Evolutionary conservation across 495 filamentous ascomycete species (phyloP).

Genomic region (Hyaloscypha bicolor): DNA sequence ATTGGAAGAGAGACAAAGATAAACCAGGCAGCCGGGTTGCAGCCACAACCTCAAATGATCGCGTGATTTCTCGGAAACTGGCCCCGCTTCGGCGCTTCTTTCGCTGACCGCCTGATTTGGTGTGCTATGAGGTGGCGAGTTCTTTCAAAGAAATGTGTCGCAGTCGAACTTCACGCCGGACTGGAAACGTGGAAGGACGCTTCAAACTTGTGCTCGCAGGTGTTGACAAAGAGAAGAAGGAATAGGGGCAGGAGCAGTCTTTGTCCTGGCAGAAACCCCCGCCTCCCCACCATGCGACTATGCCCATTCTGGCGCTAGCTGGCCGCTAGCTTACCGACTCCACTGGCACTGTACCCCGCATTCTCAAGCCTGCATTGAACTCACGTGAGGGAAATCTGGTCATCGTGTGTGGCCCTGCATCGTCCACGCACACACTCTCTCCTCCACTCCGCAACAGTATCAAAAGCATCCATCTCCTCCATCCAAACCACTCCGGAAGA

Average conservation of each 20-base stretch:
- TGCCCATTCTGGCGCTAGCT: neutral
- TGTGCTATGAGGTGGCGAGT: too few species aligned
- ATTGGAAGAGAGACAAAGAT: too few species aligned
- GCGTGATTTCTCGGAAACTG: too few species aligned
- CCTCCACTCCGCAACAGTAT: slow-evolving; percentile 1
- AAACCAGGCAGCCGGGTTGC: too few species aligned
- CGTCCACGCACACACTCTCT: slow-evolving; percentile 7
- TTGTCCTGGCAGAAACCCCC: neutral
- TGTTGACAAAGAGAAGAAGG: neutral
- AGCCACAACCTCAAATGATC: too few species aligned
- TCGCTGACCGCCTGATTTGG: too few species aligned
- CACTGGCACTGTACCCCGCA: slow-evolving; percentile 13
- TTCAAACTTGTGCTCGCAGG: too few species aligned
- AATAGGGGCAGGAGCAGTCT: neutral
- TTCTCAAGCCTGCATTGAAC: slow-evolving; percentile 5
- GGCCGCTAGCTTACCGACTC: neutral
- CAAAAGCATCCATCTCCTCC: slow-evolving; percentile 10
- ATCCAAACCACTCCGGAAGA: neutral
- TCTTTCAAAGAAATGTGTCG: too few species aligned
- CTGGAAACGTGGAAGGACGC: too few species aligned
- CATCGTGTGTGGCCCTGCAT: slow-evolving; percentile 12
- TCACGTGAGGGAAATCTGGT: slow-evolving; percentile 18
- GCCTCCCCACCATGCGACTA: neutral
- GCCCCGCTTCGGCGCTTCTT: too few species aligned
- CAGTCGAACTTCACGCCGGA: too few species aligned